These are phyloP conservation scores for Alternaria ethzedia DNA, from an alignment of 2,329 filamentous ascomycete species.

Conservation along the genomic window DNA sequence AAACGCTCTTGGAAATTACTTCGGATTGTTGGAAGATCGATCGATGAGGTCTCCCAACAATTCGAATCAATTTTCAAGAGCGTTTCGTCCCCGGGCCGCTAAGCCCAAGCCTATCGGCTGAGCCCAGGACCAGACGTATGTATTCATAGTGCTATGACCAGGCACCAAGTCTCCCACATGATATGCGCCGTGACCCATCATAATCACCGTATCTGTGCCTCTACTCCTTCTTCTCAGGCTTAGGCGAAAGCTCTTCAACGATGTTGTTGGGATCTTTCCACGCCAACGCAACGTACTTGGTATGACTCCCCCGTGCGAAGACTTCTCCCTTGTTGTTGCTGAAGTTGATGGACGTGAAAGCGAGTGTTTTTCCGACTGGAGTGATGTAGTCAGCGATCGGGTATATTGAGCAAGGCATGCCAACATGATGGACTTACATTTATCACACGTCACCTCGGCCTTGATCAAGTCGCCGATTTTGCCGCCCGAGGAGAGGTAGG, in stretches of 20 bases:
- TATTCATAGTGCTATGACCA: slow-evolving; percentile 14
- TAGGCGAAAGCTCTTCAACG: slow-evolving; percentile 61
- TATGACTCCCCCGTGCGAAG: slow-evolving; percentile 70
- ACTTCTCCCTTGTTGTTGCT: slow-evolving; percentile 64
- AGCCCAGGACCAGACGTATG: not conserved
- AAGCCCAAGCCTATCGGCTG: not conserved
- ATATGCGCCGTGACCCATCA: not conserved
- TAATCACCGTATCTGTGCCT: not conserved
- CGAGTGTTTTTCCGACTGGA: slow-evolving; percentile 68
- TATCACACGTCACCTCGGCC: slow-evolving; percentile 69
- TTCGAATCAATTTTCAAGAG: not conserved
- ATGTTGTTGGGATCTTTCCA: slow-evolving; percentile 70
- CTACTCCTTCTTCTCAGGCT: slow-evolving; percentile 33
- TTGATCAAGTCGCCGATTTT: slow-evolving; percentile 66
- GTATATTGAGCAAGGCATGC: not conserved
- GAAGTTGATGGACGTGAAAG: slow-evolving; percentile 68
- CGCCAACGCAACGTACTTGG: slow-evolving; percentile 67
- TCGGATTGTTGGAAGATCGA: not conserved
- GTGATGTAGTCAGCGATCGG: not conserved
- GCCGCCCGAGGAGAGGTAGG: slow-evolving; percentile 68
- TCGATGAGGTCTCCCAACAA: not conserved
- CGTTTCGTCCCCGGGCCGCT: not conserved
- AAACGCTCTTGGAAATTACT: not conserved
- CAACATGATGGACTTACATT: slow-evolving; percentile 54
- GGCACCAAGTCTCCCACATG: not conserved